Conservation (phyloP, 2,329 filamentous ascomycete genomes). For the Venturia asperata region DNA sequence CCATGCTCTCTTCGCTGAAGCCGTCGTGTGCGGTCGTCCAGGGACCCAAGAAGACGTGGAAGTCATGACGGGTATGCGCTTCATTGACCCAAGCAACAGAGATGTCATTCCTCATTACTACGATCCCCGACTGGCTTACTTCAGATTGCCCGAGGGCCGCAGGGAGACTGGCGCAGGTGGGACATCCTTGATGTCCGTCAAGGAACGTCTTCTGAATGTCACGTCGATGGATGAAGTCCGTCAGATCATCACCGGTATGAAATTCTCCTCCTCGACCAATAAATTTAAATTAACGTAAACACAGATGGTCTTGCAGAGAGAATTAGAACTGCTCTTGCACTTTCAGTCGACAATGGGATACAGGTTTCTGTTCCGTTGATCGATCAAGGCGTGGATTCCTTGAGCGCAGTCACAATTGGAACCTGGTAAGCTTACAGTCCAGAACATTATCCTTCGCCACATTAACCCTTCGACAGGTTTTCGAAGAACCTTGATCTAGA, state of each 20-base stretch:
- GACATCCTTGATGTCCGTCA: background rate
- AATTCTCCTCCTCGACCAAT: background rate
- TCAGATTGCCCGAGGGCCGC: conserved; percentile 6
- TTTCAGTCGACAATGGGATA: conserved; percentile 25
- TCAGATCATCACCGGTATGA: conserved; percentile 10
- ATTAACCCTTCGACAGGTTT: conserved; percentile 26
- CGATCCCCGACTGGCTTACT: conserved; percentile 4
- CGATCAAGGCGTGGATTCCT: conserved; percentile 35
- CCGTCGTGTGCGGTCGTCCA: conserved; percentile 18
- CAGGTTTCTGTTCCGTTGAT: conserved; percentile 34
- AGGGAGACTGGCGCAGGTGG: conserved; percentile 12
- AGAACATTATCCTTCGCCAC: background rate
- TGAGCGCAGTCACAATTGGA: conserved; percentile 37
- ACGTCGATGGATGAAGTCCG: background rate
- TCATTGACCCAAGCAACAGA: conserved; percentile 11
- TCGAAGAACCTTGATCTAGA: conserved; percentile 40
- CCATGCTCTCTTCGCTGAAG: conserved; percentile 23
- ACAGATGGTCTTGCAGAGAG: conserved; percentile 15
- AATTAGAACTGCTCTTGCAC: conserved; percentile 19
- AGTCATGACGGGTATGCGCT: conserved; percentile 16
- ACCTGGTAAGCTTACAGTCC: conserved; percentile 33
- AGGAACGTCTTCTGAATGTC: conserved; percentile 2
- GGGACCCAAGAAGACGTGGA: conserved; percentile 14
- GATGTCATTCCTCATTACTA: conserved; percentile 10
- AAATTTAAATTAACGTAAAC: background rate